Base-by-base conservation (phyloP, 2,329 filamentous ascomycete genomes). In the Penicillium decumbens region DNA sequence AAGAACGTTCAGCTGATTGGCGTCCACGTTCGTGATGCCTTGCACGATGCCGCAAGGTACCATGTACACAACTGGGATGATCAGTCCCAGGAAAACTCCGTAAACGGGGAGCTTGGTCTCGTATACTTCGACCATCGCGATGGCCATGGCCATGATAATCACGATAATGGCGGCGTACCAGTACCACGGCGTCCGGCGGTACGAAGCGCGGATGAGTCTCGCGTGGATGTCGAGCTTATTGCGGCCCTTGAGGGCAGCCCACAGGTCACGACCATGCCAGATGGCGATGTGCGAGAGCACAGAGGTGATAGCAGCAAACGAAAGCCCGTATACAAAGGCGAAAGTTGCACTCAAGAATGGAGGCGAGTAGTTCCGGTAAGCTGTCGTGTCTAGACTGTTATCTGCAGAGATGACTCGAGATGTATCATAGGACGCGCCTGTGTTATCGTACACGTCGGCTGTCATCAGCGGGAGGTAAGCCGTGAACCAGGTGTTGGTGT, bases 291-390 rank as follows among this genome's bases (percentile, higher is more conserved):
- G 66, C 1, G 60, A 57, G 10, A 67, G 57, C 0, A 66, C 79
- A 8, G 81, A 77, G 1, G 80, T 75, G 28, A 85, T 78, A 7
- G 81, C 78, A 5, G 83, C 84, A 58, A 86, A 86, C 0, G 79
- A 80, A 8, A 85, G 68, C 1, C 81, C 83, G 56, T 87, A 75
- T 12, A 62, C 63, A 42, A 74, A 63, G 5, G 68, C 67, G 45
- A 73, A 86, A 49, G 84, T 83, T 0, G 81, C 75, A 0, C 80
- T 75, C 10, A 86, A 70, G 58, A 78, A 85, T 0, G 84, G 72
- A 1, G 83, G 83, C 9, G 82, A 85, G 65, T 86, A 85, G n/a
- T 72, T 72, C 53, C 75, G 71, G 64, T 86, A 86, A 13, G 77
- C 78, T 1, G 72, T 76, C 56, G 78, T 75, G 63, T 85, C 79